Percentiles rank a stretch among this genome's conserved stretches.
phyloP scores from a whole-genome alignment of 108 stramenopile genomes.

The Skeletonema menzelii region DNA sequence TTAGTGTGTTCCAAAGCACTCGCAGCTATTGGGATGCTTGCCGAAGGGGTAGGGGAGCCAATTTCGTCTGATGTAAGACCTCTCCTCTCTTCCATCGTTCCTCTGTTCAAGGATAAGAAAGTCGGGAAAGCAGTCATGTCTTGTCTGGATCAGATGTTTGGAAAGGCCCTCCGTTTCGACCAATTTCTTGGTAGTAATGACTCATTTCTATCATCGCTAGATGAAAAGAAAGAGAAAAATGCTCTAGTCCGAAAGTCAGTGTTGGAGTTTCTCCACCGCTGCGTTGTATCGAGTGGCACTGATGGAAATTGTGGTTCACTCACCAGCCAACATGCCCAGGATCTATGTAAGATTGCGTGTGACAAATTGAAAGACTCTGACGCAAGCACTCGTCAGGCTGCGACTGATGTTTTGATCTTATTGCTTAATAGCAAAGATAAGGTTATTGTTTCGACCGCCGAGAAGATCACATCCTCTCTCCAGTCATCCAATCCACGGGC shows the following conservation, averaged over 20 bases:
- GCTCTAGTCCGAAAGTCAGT: conserved; percentile 60
- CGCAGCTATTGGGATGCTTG: conserved; percentile 75
- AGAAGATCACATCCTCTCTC: conserved; percentile 41
- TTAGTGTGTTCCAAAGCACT: conserved; percentile 80
- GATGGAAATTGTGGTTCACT: conserved; percentile 63
- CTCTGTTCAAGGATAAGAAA: conserved; percentile 86
- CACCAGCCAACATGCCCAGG: conserved; percentile 31
- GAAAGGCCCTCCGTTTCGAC: conserved; percentile 74
- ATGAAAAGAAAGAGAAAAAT: conserved; percentile 84
- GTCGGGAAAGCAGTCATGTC: conserved; percentile 55
- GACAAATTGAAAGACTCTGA: conserved; percentile 78
- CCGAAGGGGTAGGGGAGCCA: conserved; percentile 83
- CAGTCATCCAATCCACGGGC: conserved; percentile 64
- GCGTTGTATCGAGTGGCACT: conserved; percentile 47
- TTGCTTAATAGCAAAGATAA: conserved; percentile 52
- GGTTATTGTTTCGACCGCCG: conserved; percentile 22
- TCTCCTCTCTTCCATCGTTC: conserved; percentile 54
- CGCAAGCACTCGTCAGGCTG: conserved; percentile 68
- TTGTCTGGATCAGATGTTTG: conserved; percentile 80
- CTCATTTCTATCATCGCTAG: conserved; percentile 56
- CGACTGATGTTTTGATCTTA: conserved; percentile 50
- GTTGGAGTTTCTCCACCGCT: conserved; percentile 72
- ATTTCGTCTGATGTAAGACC: conserved; percentile 76
- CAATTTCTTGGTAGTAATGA: conserved; percentile 73
- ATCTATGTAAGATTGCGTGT: conserved; percentile 44